phyloP scores from a whole-genome alignment of 495 filamentous ascomycete genomes.

The Stereocaulon alpinum region DNA sequence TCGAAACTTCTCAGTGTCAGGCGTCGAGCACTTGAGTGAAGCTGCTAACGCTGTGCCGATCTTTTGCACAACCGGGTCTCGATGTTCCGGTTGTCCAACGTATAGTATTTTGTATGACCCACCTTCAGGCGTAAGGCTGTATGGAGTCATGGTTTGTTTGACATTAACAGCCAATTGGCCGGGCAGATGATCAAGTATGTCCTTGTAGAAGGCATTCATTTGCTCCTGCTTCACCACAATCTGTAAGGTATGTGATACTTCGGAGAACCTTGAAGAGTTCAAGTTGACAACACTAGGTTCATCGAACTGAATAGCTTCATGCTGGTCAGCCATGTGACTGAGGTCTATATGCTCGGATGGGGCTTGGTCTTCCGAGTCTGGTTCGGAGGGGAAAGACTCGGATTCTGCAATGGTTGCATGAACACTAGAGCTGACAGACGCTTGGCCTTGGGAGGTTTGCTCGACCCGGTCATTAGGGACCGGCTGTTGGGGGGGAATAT shows the following conservation, averaged over 20 bases:
- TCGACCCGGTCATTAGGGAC: neutral
- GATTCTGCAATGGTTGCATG: neutral
- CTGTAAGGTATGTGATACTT: constrained; percentile 13
- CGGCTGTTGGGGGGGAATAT: neutral
- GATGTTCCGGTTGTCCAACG: constrained; percentile 49
- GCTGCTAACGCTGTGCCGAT: constrained; percentile 54
- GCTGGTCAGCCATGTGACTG: neutral
- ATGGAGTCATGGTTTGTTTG: constrained; percentile 61
- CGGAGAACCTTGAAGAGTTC: constrained; percentile 8
- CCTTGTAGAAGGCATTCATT: neutral
- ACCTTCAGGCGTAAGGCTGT: constrained; percentile 44
- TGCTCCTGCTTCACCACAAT: neutral
- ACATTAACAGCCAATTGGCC: constrained; percentile 46
- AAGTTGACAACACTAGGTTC: constrained; percentile 12
- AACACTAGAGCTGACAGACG: neutral
- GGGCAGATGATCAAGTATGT: constrained; percentile 12
- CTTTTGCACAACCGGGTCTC: constrained; percentile 65
- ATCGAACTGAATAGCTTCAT: constrained; percentile 10
- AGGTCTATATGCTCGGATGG: neutral
- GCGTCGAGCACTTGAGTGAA: constrained; percentile 33
- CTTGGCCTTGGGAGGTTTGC: neutral
- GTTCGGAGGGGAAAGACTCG: neutral
- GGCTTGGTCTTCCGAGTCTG: neutral
- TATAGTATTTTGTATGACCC: constrained; percentile 64
- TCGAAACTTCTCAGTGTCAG: constrained; percentile 36